These are phyloP conservation scores for Cladosporium sp. DNA, from an alignment of 2,329 filamentous ascomycete genomes.

Conservation along the genomic window DNA sequence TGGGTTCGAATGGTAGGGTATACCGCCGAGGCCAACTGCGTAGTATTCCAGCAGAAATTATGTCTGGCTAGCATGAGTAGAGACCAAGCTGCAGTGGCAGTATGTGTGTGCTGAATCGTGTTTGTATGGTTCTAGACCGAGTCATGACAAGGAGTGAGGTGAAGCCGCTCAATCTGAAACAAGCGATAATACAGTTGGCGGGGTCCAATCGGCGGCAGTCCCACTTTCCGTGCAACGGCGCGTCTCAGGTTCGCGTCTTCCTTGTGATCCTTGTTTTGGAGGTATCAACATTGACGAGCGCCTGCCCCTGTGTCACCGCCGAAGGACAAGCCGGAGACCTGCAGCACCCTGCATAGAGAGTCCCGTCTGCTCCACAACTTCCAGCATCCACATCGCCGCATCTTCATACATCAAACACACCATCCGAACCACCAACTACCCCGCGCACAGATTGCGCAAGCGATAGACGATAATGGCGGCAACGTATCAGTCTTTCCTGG, in stretches of 20 bases:
- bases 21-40: too few relatives aligned
- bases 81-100: too few relatives aligned
- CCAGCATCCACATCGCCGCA: background rate
- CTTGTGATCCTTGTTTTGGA: background rate
- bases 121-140: background rate
- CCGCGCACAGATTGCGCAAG: constrained; percentile 10
- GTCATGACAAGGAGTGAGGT: background rate
- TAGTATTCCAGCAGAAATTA: too few relatives aligned
- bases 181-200: background rate
- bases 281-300: background rate
- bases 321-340: background rate
- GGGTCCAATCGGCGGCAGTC: background rate
- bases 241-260: background rate
- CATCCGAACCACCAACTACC: background rate
- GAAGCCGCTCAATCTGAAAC: background rate
- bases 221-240: background rate
- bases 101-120: background rate
- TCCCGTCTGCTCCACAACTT: constrained; percentile 1
- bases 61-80: too few relatives aligned
- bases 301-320: constrained; percentile 7
- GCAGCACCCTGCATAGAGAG: background rate
- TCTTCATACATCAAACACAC: background rate
- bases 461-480: constrained; percentile 35
- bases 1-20: too few relatives aligned
- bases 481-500: constrained; percentile 44